These are phyloP conservation scores for Venturia nashicola DNA, from an alignment of 2,329 filamentous ascomycete species.

Conservation along the genomic window DNA sequence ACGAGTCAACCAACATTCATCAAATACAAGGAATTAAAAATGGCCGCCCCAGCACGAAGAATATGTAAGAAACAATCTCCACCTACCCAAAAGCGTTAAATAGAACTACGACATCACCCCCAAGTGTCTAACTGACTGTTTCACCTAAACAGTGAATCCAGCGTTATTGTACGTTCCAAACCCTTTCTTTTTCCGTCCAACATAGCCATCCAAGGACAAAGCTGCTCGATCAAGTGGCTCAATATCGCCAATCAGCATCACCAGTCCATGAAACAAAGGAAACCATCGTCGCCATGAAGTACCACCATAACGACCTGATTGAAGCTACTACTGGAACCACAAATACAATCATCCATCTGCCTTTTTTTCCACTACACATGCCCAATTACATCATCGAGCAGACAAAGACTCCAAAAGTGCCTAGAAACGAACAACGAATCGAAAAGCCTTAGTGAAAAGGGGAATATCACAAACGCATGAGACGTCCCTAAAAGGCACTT, in stretches of 20 bases:
- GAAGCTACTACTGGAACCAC: not conserved
- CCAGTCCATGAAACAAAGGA: not conserved
- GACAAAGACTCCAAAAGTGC: not conserved
- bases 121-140: not conserved
- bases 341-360: not conserved
- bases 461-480: not conserved
- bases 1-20: not conserved
- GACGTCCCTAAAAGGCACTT: not conserved
- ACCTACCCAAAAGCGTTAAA: not conserved
- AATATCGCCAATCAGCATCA: not conserved
- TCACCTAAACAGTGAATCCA: conserved; percentile 19
- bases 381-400: not conserved
- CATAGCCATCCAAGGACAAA: not conserved
- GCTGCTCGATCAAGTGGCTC: not conserved
- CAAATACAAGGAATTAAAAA: not conserved
- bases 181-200: not conserved
- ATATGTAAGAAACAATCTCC: conserved; percentile 4
- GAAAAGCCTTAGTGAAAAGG: not conserved
- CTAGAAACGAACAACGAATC: not conserved
- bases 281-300: not conserved
- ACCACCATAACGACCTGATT: not conserved
- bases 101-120: not conserved
- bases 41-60: conserved; percentile 7
- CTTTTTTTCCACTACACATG: not conserved
- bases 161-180: conserved; percentile 26